Base-by-base conservation (phyloP, 148 eudicot species). In the Vaccinium vitisidaea region DNA sequence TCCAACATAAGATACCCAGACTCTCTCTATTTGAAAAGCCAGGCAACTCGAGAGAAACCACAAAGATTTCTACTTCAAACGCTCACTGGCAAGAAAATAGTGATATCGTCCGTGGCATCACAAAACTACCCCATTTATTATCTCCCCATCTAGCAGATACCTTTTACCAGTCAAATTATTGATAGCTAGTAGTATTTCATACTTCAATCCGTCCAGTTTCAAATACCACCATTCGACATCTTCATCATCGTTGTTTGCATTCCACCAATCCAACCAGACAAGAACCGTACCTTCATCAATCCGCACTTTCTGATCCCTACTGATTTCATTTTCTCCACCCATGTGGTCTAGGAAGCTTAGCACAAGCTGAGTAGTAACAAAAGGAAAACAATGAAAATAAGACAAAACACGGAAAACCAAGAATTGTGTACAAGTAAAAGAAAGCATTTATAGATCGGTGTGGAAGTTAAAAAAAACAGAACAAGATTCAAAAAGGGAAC, bases 291-390 rank as follows among this genome's bases (percentile, higher is more conserved):
- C 39, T 78, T 58, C 81, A 30, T 53, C 83, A 77, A 30, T 81
- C 81, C 48, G 82, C 84, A 86, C 50, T 85, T 83, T 69, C 83
- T 43, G 25, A 82, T 84, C 84, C 86, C 84, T 84, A 88, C 76
- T 74, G 86, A 80, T 69, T 70, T 48, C 79, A 82, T 85, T 84
- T 83, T 80, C 84, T 80, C 85, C 88, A 79, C 84, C 69, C 84
- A 83, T 79, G 84, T 83, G 59, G 86, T 79, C 85, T 71, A 85
- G 83, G 71, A 84, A 86, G 81, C 91, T 90, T 79, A 86, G 88
- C 92, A 86, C 93, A 84, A 79, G 87, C 93, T 91, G 83, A 75
- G 71, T 21, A 63, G n/a, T 48, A 2, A 83, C 23, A 76, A 43
- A 69, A 48, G 12, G 25, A 82, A 27, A 76, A 78, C 32, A 67